Percentiles rank a stretch among this genome's conserved stretches.
Evolutionary conservation across 768 basidiomycete genomes (phyloP).

Genomic region (Amanita phalloides): DNA sequence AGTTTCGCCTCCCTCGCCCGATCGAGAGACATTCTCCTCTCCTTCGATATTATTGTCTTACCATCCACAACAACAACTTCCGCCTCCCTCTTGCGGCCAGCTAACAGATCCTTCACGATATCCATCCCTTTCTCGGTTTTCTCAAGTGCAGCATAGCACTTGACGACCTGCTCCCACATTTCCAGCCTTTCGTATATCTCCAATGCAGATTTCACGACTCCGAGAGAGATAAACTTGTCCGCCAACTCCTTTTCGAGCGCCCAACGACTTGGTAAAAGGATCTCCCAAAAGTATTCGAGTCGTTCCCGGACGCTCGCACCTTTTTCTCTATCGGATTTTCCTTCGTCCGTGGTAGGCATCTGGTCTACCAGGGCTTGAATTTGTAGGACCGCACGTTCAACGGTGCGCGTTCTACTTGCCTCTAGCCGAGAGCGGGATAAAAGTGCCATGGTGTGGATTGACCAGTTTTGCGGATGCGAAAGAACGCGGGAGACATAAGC

Average conservation of each 20-base stretch:
- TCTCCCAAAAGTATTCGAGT: conserved; percentile 67
- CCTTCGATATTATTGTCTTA: conserved; percentile 25
- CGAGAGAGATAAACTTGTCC: conserved; percentile 68
- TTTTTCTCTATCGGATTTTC: conserved; percentile 15
- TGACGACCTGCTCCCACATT: conserved; percentile 97
- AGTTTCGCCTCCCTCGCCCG: conserved; percentile 76
- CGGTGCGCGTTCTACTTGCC: conserved; percentile 78
- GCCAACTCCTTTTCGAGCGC: conserved; percentile 90
- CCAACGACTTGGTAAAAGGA: conserved; percentile 86
- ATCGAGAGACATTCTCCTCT: conserved; percentile 36
- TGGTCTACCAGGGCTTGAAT: conserved; percentile 95
- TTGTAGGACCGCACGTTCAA: conserved; percentile 87
- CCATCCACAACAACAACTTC: conserved; percentile 57
- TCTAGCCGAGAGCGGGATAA: conserved; percentile 90
- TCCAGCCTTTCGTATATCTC: conserved; percentile 92
- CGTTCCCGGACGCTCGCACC: conserved; percentile 70
- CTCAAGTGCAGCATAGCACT: conserved; percentile 79
- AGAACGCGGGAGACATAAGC: conserved; percentile 89
- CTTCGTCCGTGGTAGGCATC: conserved; percentile 54
- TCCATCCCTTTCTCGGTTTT: conserved; percentile 64
- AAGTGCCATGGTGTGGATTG: conserved; percentile 92
- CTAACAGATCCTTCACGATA: conserved; percentile 79
- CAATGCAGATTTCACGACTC: conserved; percentile 82
- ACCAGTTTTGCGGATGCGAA: conserved; percentile 88
- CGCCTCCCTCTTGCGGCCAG: conserved; percentile 75